phyloP scores from a whole-genome alignment of 106 monocot genomes.

The Dendrobium nobile region DNA sequence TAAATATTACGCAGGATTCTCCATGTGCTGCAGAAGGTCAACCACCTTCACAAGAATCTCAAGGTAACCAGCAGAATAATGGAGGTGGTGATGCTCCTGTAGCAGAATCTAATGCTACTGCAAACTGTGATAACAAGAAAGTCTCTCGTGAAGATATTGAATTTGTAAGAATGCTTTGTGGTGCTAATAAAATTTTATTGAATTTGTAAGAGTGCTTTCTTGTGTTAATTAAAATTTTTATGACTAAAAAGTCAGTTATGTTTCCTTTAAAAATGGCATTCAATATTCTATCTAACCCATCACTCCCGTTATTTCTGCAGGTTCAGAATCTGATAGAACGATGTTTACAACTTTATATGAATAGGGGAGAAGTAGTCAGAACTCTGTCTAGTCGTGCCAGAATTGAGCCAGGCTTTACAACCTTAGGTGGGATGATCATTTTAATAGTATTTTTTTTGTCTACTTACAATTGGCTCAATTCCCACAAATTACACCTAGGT shows the following conservation, averaged over 20 bases:
- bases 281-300: background rate
- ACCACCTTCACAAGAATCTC: conserved; percentile 43
- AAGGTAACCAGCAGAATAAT: conserved; percentile 45
- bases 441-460: background rate
- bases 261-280: background rate
- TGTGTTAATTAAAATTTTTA: too few relatives aligned
- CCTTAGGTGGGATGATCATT: conserved; percentile 42
- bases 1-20: conserved; percentile 38
- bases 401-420: conserved; percentile 98
- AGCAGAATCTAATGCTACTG: conserved; percentile 52
- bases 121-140: conserved; percentile 71
- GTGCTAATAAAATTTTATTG: background rate
- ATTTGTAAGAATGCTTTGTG: conserved; percentile 54
- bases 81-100: conserved; percentile 31
- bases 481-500: background rate
- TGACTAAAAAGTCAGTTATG: background rate
- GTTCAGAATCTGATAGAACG: conserved; percentile 99
- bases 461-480: background rate
- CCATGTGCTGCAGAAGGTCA: conserved; percentile 40
- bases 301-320: conserved; percentile 29
- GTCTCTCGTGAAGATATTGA: conserved; percentile 96
- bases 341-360: conserved; percentile 92
- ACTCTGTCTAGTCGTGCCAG: conserved; percentile 87
- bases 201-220: too few relatives aligned
- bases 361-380: conserved; percentile 84